Evolutionary conservation across 805 yeast genomes (phyloP).

Genomic region (Kazachstania kunashirensis): DNA sequence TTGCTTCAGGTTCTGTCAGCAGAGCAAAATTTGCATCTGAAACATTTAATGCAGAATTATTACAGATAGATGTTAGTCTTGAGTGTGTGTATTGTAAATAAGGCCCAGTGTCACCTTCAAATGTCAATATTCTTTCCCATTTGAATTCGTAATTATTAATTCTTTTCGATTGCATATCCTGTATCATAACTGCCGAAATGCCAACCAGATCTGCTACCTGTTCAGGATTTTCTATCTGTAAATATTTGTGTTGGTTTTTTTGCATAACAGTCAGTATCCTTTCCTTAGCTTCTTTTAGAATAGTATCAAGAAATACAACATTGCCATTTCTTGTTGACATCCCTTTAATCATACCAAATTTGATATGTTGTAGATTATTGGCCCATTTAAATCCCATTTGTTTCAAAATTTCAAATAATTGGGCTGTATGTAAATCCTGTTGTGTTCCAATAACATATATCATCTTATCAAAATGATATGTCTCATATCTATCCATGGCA

Average conservation of each 20-base stretch:
- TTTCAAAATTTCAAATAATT: conserved; percentile 86
- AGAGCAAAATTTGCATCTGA: conserved; percentile 45
- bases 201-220: conserved; percentile 91
- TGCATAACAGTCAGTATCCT: conserved; percentile 95
- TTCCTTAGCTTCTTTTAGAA: conserved; percentile 83
- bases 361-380: conserved; percentile 63
- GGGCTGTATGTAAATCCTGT: conserved; percentile 89
- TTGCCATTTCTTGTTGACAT: conserved; percentile 98
- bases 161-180: conserved; percentile 96
- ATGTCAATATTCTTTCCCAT: conserved; percentile 96
- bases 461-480: conserved; percentile 86
- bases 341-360: conserved; percentile 95
- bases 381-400: conserved; percentile 89
- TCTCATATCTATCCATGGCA: conserved; percentile 79
- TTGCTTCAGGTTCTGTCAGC: conserved; percentile 62
- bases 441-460: conserved; percentile 91
- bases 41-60: conserved; percentile 54
- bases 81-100: conserved; percentile 97
- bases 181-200: conserved; percentile 95
- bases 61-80: conserved; percentile 84
- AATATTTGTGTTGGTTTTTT: conserved; percentile 79
- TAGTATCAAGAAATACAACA: conserved; percentile 91
- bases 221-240: conserved; percentile 89
- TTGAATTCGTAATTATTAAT: conserved; percentile 89
- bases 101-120: conserved; percentile 99